Evolutionary conservation across 208 protist genomes (phyloP), one percentile per base, ranked within the genome.

Genomic region (Crithidia bombi): DNA sequence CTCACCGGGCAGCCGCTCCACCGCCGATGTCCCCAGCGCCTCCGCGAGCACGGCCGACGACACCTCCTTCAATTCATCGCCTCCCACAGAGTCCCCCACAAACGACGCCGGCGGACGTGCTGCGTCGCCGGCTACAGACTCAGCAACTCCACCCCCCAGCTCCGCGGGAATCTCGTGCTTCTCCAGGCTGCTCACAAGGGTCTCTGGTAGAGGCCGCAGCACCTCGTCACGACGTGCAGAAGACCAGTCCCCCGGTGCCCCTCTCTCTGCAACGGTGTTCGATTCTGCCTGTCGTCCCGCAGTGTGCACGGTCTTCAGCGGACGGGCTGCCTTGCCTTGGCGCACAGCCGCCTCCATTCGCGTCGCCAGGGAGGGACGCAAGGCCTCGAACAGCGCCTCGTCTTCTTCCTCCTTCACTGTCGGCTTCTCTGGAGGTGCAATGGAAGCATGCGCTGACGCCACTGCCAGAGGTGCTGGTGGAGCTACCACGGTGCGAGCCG

Each of bases 81-180:
- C 19, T 43, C 17, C 39, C 1, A 35, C 6, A 51, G 49, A 57
- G 32, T 25, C 21, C 17, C 15, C 43, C 44, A 47, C n/a, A n/a
- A n/a, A n/a, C n/a, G n/a, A n/a, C n/a, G n/a, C n/a, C n/a, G n/a
- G n/a, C n/a, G n/a, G n/a, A n/a, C n/a, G n/a, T n/a, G 21, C 15
- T 28, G 35, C 46, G 17, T n/a, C 26, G 5, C 41, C 38, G 1
- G 65, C 41, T 3, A 35, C 36, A 19, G 49, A 26, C 19, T 50
- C 56, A 38, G 4, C 58, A 4, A n/a, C n/a, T n/a, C 75, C 78
- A 35, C 71, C 78, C 41, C 71, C 78, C 33, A 81, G 58, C 1
- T 79, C 56, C 3, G 63, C 51, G 10, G 87, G 85, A 38, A 93
- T 81, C 61, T 89, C 76, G 69, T 90, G 88, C 5, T 58, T 56